Base-by-base conservation (phyloP, 108 stramenopile species). In the Licmophora abbreviata region DNA sequence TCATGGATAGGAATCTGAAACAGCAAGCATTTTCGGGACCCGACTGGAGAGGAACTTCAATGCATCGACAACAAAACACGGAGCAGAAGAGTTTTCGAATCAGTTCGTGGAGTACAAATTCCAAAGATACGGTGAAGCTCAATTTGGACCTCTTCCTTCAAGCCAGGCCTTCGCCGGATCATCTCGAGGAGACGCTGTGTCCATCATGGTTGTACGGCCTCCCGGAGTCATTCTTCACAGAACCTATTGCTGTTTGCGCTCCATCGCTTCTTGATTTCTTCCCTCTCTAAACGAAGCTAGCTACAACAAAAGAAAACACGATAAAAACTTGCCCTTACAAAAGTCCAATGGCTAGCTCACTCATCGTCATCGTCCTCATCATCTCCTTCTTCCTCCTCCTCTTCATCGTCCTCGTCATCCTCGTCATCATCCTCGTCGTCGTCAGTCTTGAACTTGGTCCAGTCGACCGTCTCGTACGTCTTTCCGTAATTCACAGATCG, bases 361-460 rank as follows among this genome's bases (percentile, higher is more conserved):
- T n/a, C n/a, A n/a, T n/a, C n/a, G n/a, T n/a, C n/a, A n/a, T 50
- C 30, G n/a, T 50, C 48, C 26, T 50, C 48, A n/a, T 50, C 48
- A n/a, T 50, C 48, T 4, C 69, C 71, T 17, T 73, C 74, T 29
- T 72, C 78, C 11, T 77, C 79, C 27, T 87, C 81, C 22, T 78
- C 78, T 4, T 73, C 80, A 8, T 81, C 83, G 3, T 82, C 83
- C 10, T 91, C 85, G 8, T 80, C 89, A 3, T 87, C 85, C 0
- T 88, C 90, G 0, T 87, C 90, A 0, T 85, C 85, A 0, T 85
- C 90, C 4, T 92, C 90, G 1, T 92, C 89, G 15, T 86, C 84
- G 11, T 63, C 73, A n/a, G 71, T 57, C 29, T 69, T 71, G 48
- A 92, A 92, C 56, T 85, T 85, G 51, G 77, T 69, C 90, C 90